A percentile compares a stretch with the other conserved stretches of the same genome.
phyloP scores from a whole-genome alignment of 2,329 filamentous ascomycete species.

The Colletotrichum musicola region DNA sequence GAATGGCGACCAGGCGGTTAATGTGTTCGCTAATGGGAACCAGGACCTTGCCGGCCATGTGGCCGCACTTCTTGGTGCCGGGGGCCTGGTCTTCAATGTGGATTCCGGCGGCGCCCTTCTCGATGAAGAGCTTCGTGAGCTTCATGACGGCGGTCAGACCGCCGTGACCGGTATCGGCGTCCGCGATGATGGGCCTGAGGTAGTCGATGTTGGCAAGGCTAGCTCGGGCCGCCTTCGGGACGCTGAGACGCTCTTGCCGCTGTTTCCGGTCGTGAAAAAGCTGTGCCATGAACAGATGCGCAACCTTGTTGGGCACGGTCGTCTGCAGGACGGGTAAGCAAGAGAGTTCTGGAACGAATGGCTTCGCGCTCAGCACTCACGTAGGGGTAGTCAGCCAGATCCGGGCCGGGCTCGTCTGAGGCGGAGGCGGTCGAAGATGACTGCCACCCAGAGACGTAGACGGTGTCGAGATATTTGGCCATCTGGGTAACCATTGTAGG shows the following conservation, averaged over 20 bases:
- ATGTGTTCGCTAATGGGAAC: slow-evolving; percentile 98
- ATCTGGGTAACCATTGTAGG: slow-evolving; percentile 99
- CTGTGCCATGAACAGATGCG: slow-evolving; percentile 97
- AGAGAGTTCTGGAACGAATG: background rate
- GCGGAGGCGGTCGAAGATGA: slow-evolving; percentile 96
- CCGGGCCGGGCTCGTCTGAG: slow-evolving; percentile 95
- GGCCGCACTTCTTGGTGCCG: slow-evolving; percentile 98
- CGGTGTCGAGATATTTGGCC: slow-evolving; percentile 98
- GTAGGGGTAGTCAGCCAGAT: slow-evolving; percentile 97
- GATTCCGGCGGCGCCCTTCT: slow-evolving; percentile 96
- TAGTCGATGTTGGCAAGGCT: slow-evolving; percentile 89
- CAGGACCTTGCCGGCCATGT: slow-evolving; percentile 98
- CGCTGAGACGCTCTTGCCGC: slow-evolving; percentile 89
- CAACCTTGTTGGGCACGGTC: slow-evolving; percentile 97
- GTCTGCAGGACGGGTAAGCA: slow-evolving; percentile 67
- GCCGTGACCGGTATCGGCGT: slow-evolving; percentile 97
- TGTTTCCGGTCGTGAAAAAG: slow-evolving; percentile 99
- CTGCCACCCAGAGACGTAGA: slow-evolving; percentile 99
- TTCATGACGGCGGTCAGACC: slow-evolving; percentile 99
- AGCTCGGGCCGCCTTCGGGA: slow-evolving; percentile 77
- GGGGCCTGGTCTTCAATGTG: slow-evolving; percentile 99
- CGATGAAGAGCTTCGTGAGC: slow-evolving; percentile 96
- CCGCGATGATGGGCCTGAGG: slow-evolving; percentile 93
- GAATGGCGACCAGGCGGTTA: slow-evolving; percentile 95
- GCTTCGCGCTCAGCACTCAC: slow-evolving; percentile 60